Conservation (phyloP, 1,139 yeast genomes). For the Yamadazyma kanchanaburiensis region DNA sequence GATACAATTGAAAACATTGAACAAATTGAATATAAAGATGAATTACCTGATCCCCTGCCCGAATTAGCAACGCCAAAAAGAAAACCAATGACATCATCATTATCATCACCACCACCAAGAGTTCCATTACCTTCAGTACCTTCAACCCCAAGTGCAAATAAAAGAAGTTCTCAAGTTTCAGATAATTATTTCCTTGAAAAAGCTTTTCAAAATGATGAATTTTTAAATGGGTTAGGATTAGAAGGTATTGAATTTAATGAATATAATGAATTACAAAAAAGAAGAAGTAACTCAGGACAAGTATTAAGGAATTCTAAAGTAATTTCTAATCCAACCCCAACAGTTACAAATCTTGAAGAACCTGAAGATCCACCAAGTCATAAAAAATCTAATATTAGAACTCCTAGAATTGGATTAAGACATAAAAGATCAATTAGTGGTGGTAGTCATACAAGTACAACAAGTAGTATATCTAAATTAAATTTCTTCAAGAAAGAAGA, state of each 20-base stretch:
- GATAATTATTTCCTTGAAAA: conserved; percentile 12
- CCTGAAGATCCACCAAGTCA: background rate
- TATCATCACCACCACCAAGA: conserved; percentile 34
- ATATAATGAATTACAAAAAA: conserved; percentile 8
- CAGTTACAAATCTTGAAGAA: conserved; percentile 39
- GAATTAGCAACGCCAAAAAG: conserved; percentile 18
- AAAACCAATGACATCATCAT: conserved; percentile 6
- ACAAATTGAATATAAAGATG: conserved; percentile 3
- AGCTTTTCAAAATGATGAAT: conserved; percentile 16
- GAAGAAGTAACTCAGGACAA: conserved; percentile 5
- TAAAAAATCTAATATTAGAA: conserved; percentile 13
- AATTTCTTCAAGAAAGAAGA: conserved; percentile 31
- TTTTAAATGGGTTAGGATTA: conserved; percentile 39
- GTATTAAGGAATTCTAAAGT: conserved; percentile 8
- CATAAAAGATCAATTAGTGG: conserved; percentile 45
- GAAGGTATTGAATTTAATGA: conserved; percentile 32
- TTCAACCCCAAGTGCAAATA: conserved; percentile 14
- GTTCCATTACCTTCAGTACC: conserved; percentile 24
- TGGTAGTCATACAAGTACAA: conserved; percentile 23
- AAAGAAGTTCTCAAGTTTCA: conserved; percentile 10
- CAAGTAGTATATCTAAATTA: conserved; percentile 23
- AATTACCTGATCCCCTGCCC: conserved; percentile 8
- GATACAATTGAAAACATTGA: conserved; percentile 4
- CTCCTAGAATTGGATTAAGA: conserved; percentile 32
- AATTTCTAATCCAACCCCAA: conserved; percentile 22